These are phyloP conservation scores for Metarhizium rileyi DNA, from an alignment of 2,329 filamentous ascomycete genomes.

Conservation along the genomic window DNA sequence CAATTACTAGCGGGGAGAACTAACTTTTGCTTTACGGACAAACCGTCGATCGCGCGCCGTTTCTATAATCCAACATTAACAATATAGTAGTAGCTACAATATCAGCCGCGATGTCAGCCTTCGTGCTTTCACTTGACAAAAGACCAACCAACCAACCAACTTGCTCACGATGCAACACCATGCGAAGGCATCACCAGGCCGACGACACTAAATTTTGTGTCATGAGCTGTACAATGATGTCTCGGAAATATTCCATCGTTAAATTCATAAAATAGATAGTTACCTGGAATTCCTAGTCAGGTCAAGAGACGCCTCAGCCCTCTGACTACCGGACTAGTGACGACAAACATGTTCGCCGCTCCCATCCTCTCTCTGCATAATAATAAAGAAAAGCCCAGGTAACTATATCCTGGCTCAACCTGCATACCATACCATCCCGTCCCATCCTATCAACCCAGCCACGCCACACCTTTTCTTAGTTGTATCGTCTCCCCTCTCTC, in stretches of 20 bases:
- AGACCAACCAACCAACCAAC: neutral
- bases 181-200: neutral
- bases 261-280: slow-evolving; percentile 8
- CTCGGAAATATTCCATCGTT: slow-evolving; percentile 4
- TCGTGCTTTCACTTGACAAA: too few relatives aligned
- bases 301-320: neutral
- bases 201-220: neutral
- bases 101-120: too few relatives aligned
- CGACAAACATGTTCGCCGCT: slow-evolving; percentile 7
- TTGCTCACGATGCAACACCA: neutral
- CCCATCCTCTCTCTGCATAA: neutral
- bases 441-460: neutral
- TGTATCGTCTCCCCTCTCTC: too few relatives aligned
- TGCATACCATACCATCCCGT: too few relatives aligned
- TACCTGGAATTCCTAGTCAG: slow-evolving; percentile 1
- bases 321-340: neutral
- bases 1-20: too few relatives aligned
- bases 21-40: too few relatives aligned
- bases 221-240: neutral
- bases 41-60: too few relatives aligned
- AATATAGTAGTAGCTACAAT: too few relatives aligned
- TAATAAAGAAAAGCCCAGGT: neutral
- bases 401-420: neutral
- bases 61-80: too few relatives aligned
- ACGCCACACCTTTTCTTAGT: neutral